A percentile compares a stretch with the other conserved stretches of the same genome.
Evolutionary conservation across 2,329 filamentous ascomycete species (phyloP).

Genomic region (Phoma sp.): DNA sequence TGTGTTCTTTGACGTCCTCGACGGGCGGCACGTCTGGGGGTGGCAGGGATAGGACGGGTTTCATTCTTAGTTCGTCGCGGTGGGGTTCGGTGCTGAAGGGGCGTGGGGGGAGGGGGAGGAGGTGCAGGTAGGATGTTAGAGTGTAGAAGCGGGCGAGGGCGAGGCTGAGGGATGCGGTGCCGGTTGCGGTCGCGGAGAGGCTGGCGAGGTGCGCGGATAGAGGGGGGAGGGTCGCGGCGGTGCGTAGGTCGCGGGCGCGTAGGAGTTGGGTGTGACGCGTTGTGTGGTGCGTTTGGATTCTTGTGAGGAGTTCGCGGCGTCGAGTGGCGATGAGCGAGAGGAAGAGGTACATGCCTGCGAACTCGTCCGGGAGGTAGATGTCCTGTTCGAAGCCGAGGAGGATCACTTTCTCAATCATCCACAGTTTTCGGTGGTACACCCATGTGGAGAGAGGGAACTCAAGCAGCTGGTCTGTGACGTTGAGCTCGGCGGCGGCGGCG

Average conservation of each 20-base stretch:
- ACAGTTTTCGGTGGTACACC: constrained; percentile 90
- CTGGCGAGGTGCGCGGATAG: constrained; percentile 28
- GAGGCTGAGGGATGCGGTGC: constrained; percentile 34
- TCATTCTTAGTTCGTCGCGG: constrained; percentile 86
- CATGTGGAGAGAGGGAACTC: constrained; percentile 83
- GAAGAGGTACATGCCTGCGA: constrained; percentile 84
- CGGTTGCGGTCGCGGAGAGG: constrained; percentile 35
- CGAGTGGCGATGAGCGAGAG: constrained; percentile 35
- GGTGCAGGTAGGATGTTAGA: constrained; percentile 63
- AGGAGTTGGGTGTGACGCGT: constrained; percentile 9
- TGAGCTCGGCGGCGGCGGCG: constrained; percentile 41
- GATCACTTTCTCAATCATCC: constrained; percentile 83
- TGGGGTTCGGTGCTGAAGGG: constrained; percentile 72
- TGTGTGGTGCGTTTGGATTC: constrained; percentile 25
- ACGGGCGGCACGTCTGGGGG: no score
- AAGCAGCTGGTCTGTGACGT: constrained; percentile 55
- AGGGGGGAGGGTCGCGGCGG: constrained; percentile 21
- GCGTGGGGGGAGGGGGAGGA: constrained; percentile 59
- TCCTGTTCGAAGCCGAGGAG: constrained; percentile 94
- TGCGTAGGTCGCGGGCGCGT: not conserved
- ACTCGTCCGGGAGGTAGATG: constrained; percentile 84
- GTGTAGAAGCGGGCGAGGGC: constrained; percentile 65
- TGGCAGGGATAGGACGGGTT: constrained; percentile 83
- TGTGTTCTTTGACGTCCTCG: no score
- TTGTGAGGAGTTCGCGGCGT: constrained; percentile 28